Evolutionary conservation across 2,329 filamentous ascomycete species (phyloP).

Genomic region (Thielaviopsis euricoi): DNA sequence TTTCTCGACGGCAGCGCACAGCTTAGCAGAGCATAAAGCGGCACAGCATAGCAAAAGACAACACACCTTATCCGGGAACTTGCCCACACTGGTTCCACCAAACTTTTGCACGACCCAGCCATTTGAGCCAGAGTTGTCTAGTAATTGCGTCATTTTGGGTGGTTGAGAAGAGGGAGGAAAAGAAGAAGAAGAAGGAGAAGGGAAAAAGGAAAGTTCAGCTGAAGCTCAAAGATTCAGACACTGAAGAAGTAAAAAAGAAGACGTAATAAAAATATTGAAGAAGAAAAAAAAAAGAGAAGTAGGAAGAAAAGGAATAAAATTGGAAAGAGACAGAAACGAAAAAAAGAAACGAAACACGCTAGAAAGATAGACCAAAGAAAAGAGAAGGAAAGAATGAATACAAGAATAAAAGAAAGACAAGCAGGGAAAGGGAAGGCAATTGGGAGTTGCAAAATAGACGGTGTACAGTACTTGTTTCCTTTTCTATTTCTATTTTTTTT

Average conservation of each 20-base stretch:
- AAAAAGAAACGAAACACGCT: not conserved
- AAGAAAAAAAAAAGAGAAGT: not conserved
- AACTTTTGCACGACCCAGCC: constrained; percentile 89
- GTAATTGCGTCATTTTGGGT: constrained; percentile 2
- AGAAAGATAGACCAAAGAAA: not conserved
- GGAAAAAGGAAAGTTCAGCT: not conserved
- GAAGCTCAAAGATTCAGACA: no score
- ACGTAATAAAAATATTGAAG: not conserved
- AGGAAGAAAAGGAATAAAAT: not conserved
- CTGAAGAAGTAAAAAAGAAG: not conserved
- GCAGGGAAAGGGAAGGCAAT: no score
- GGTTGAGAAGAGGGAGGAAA: not conserved
- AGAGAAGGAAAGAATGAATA: no score
- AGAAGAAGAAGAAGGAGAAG: not conserved
- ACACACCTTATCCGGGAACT: constrained; percentile 59
- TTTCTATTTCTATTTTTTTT: no score
- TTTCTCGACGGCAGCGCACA: no score
- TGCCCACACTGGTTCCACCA: constrained; percentile 87
- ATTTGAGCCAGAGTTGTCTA: constrained; percentile 22
- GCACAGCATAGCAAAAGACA: no score
- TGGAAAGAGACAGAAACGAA: not conserved
- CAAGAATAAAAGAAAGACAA: no score
- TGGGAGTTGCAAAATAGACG: no score
- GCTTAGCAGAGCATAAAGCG: no score
- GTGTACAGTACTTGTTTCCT: no score